Conservation (phyloP, 1,284 basidiomycete species). For the Fomes fomentarius region DNA sequence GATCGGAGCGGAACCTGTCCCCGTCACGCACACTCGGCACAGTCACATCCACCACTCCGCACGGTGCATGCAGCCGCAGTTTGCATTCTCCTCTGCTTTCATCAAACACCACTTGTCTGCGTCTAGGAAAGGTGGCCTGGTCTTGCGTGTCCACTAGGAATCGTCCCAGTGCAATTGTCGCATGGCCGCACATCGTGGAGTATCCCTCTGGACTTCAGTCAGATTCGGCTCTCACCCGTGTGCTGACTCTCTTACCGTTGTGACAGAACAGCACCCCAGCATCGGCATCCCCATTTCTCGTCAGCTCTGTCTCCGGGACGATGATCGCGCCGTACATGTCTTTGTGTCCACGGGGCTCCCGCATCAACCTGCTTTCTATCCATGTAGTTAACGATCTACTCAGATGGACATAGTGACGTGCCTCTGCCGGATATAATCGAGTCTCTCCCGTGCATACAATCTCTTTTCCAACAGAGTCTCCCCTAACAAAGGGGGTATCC, state of each 20-base stretch:
- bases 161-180: slow-evolving; percentile 47
- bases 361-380: slow-evolving; percentile 36
- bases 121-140: slow-evolving; percentile 35
- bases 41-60: slow-evolving; percentile 40
- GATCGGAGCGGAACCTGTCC: slow-evolving; percentile 31
- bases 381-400: too few relatives aligned
- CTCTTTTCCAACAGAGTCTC: slow-evolving; percentile 40
- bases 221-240: background rate
- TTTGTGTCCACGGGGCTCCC: slow-evolving; percentile 46
- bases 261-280: slow-evolving; percentile 51
- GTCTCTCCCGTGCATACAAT: slow-evolving; percentile 31
- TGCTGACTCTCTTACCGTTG: slow-evolving; percentile 35
- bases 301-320: slow-evolving; percentile 41
- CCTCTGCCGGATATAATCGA: slow-evolving; percentile 38
- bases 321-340: slow-evolving; percentile 53
- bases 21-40: slow-evolving; percentile 30
- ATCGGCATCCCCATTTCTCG: slow-evolving; percentile 39
- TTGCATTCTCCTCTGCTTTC: slow-evolving; percentile 23
- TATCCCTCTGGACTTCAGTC: slow-evolving; percentile 42
- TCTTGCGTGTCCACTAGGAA: slow-evolving; percentile 45
- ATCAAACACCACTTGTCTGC: slow-evolving; percentile 30
- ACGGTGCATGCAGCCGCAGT: slow-evolving; percentile 42
- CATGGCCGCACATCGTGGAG: slow-evolving; percentile 52
- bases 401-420: slow-evolving; percentile 2
- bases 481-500: slow-evolving; percentile 40